Conservation (phyloP, 371 early-diverging fungal species). For the Smittium culicis region DNA sequence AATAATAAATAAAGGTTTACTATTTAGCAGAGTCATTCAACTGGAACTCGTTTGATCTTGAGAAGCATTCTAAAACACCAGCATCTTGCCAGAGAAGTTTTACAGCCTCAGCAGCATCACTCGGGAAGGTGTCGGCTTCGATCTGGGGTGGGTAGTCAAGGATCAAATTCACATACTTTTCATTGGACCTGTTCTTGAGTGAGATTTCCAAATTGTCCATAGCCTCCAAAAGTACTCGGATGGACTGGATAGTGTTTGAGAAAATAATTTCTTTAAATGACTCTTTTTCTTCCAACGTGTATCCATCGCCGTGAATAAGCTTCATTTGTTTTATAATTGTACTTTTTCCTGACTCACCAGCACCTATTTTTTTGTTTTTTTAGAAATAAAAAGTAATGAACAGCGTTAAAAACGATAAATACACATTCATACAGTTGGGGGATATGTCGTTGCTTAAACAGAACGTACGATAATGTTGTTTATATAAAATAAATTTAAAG, state of each 20-base stretch:
- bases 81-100: constrained; percentile 66
- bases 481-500: not conserved
- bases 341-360: constrained; percentile 94
- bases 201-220: constrained; percentile 69
- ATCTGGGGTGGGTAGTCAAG: constrained; percentile 65
- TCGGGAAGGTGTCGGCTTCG: constrained; percentile 62
- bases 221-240: constrained; percentile 86
- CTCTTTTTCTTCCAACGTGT: constrained; percentile 68
- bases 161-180: constrained; percentile 49
- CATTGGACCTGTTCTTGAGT: constrained; percentile 43
- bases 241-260: constrained; percentile 85
- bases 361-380: constrained; percentile 41
- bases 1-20: not conserved
- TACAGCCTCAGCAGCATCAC: constrained; percentile 61
- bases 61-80: constrained; percentile 65
- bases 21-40: constrained; percentile 44
- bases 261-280: constrained; percentile 87
- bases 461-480: not conserved
- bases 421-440: not conserved
- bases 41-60: constrained; percentile 77
- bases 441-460: not conserved
- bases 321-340: constrained; percentile 96
- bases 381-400: constrained; percentile 9
- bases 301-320: constrained; percentile 85
- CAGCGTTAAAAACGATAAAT: too few species aligned